Conservation (phyloP, 306 rosid genomes). For the Trichosanthes truncata region DNA sequence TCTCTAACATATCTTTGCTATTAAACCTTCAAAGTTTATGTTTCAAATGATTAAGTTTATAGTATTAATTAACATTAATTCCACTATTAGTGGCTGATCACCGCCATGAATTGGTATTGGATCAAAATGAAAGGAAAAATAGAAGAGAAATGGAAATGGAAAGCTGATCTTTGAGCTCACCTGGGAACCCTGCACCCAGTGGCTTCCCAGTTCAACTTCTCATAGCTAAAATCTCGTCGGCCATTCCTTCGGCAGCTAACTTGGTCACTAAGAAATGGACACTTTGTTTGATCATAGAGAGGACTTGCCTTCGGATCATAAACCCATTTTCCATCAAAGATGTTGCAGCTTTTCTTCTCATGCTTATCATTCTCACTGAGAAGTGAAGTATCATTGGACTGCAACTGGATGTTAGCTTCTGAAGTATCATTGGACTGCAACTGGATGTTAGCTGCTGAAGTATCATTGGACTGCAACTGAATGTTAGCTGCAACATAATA, state of each 20-base stretch:
- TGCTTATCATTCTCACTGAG: neutral
- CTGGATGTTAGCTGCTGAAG: too few relatives aligned
- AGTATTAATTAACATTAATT: neutral
- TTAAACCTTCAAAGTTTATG: constrained; percentile 16
- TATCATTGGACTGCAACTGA: neutral
- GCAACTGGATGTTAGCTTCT: neutral
- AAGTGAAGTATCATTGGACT: neutral
- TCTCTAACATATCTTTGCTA: constrained; percentile 30
- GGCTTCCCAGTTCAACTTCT: constrained; percentile 40
- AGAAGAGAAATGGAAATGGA: neutral
- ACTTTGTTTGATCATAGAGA: constrained; percentile 12
- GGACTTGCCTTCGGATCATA: constrained; percentile 25
- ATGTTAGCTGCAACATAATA: neutral
- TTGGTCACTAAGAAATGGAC: constrained; percentile 44
- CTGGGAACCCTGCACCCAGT: constrained; percentile 30
- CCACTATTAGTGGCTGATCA: neutral
- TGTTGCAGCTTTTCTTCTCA: constrained; percentile 20
- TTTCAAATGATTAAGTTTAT: neutral
- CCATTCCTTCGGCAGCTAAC: constrained; percentile 38
- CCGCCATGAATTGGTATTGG: neutral
- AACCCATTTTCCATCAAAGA: constrained; percentile 36
- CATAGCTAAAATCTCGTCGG: constrained; percentile 30
- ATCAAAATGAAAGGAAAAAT: neutral
- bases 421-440: too few relatives aligned
- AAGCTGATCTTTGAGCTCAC: constrained; percentile 6